Evolutionary conservation across 495 filamentous ascomycete genomes (phyloP).

Genomic region (Aspergillus olivimuriae): DNA sequence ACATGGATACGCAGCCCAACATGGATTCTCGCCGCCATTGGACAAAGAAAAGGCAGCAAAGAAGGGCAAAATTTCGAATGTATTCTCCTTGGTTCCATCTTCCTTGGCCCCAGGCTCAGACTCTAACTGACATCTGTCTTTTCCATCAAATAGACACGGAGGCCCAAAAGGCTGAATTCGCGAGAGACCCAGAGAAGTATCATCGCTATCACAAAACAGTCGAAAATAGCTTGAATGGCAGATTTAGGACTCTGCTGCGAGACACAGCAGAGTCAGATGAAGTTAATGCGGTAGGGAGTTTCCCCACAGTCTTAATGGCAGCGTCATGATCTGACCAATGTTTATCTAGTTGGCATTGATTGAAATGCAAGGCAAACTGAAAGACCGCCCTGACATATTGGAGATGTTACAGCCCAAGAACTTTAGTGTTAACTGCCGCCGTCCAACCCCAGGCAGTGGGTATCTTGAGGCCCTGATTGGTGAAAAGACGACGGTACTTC

Average conservation of each 20-base stretch:
- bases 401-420: slow-evolving; percentile 38
- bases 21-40: slow-evolving; percentile 12
- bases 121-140: no score
- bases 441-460: slow-evolving; percentile 29
- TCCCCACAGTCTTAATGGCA: no score
- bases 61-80: slow-evolving; percentile 12
- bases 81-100: not conserved
- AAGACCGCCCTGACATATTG: slow-evolving; percentile 39
- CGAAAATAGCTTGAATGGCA: slow-evolving; percentile 28
- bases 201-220: slow-evolving; percentile 28
- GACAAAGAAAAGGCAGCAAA: slow-evolving; percentile 10
- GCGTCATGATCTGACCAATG: no score
- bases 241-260: slow-evolving; percentile 9
- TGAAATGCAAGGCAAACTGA: slow-evolving; percentile 31
- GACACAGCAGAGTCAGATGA: slow-evolving; percentile 9
- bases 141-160: slow-evolving; percentile 3
- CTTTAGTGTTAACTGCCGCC: slow-evolving; percentile 36
- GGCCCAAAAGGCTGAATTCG: slow-evolving; percentile 5
- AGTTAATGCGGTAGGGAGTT: slow-evolving; percentile 9
- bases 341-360: slow-evolving; percentile 2
- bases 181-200: slow-evolving; percentile 8
- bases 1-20: slow-evolving; percentile 8
- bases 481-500: slow-evolving; percentile 11
- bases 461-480: slow-evolving; percentile 12
- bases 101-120: no score